Base-by-base conservation (phyloP, 1,139 yeast species). In the Magnusiomyces sp. region DNA sequence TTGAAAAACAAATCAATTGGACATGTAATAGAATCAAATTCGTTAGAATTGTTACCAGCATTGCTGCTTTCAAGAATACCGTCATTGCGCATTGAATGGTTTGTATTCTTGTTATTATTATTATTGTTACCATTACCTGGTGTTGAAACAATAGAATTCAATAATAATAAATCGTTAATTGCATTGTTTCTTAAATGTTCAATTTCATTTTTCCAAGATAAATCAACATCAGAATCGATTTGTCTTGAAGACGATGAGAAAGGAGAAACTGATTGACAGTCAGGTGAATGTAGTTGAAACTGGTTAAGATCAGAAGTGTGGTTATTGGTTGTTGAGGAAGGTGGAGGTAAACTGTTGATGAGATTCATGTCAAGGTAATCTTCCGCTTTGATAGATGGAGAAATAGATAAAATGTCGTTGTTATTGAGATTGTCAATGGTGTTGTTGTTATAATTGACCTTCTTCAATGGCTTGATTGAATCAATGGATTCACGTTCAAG, bases 161-260 rank as follows among this genome's bases (percentile, higher is more conserved):
- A 29, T 37, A 48, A 46, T 31, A 51, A 29, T 20, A 51, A 34
- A 29, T 51, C 54, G 34, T 48, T 48, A 16, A 48, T 43, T 7
- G 54, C 54, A 40, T 29, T 32, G 19, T 48, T 48, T 9, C 54
- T 48, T 19, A 51, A 32, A 29, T 38, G 42, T 37, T 50, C 50
- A 20, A n/a, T 27, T 10, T 34, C 38, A 10, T 31, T 14, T 11
- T 16, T 17, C 45, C 38, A 43, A 5, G 37, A 14, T 9, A 34
- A 5, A 14, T 14, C 37, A 34, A n/a, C 37, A 34, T 14, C 37
- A 14, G n/a, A 34, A 34, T 34, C 37, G 5, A 4, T 13, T 34
- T 14, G 16, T n/a, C 37, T n/a, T 4, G 37, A n/a, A 13, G 16
- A 34, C 16, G 16, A n/a, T 34, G 37, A 34, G n/a, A 14, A 9